Conservation (phyloP, 179 eudicot genomes). For the Dionaea muscipula region DNA sequence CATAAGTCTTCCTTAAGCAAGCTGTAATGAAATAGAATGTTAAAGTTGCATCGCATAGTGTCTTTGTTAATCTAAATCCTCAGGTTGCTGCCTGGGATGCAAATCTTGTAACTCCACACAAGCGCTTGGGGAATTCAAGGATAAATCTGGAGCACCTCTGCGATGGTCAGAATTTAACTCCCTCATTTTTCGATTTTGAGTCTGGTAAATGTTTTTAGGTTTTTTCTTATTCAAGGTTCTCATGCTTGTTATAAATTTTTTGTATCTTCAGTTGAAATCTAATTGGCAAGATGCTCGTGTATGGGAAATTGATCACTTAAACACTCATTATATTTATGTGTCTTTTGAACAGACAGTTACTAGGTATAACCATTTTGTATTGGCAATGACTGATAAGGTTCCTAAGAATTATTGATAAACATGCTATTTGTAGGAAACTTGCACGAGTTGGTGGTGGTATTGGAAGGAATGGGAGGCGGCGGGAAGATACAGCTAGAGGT, state of each 20-base stretch:
- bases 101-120: constrained; percentile 89
- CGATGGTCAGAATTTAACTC: constrained; percentile 48
- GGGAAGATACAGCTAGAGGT: constrained; percentile 93
- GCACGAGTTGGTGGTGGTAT: constrained; percentile 74
- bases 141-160: constrained; percentile 53
- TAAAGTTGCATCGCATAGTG: background rate
- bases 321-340: too few species aligned
- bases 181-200: background rate
- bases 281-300: too few species aligned
- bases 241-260: background rate
- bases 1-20: too few species aligned
- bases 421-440: constrained; percentile 38
- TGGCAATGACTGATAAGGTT: too few species aligned
- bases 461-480: constrained; percentile 99
- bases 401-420: constrained; percentile 3
- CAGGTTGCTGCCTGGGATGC: constrained; percentile 99
- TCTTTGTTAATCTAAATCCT: constrained; percentile 5
- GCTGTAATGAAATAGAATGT: background rate
- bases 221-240: background rate
- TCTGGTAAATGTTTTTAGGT: background rate
- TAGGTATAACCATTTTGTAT: too few species aligned
- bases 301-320: too few species aligned
- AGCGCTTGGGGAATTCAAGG: constrained; percentile 88
- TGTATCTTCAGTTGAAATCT: too few species aligned
- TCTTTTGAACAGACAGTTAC: too few species aligned